Percentiles rank a stretch among this genome's conserved stretches.
phyloP scores from a whole-genome alignment of 2,329 filamentous ascomycete genomes.

The Tolypocladium amazonense region DNA sequence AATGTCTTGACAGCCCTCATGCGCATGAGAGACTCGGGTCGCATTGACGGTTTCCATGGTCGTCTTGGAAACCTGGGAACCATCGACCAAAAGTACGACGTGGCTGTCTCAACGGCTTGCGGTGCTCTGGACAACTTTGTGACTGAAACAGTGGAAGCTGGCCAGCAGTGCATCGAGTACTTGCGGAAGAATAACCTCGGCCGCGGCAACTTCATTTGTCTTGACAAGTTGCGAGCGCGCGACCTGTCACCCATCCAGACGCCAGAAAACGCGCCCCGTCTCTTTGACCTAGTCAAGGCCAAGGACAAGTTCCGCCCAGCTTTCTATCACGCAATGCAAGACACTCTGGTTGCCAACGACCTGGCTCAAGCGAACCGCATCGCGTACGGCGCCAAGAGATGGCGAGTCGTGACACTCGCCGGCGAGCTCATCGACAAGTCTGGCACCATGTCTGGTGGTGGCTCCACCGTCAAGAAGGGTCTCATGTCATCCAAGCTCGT shows the following conservation, averaged over 20 bases:
- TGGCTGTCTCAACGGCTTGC: conserved; percentile 97
- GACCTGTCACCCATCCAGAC: conserved; percentile 75
- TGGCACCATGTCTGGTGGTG: conserved; percentile 97
- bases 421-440: conserved; percentile 96
- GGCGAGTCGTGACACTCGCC: conserved; percentile 92
- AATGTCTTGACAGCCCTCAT: conserved; percentile 87
- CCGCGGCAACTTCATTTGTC: conserved; percentile 90
- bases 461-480: conserved; percentile 78
- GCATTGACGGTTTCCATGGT: conserved; percentile 95
- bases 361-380: conserved; percentile 95
- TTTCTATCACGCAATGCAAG: conserved; percentile 91
- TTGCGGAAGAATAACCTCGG: conserved; percentile 95
- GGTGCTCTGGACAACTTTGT: conserved; percentile 90
- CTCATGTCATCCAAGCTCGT: conserved; percentile 95
- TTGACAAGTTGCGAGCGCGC: conserved; percentile 73
- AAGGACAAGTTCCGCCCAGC: conserved; percentile 81
- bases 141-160: conserved; percentile 89
- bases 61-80: conserved; percentile 87
- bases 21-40: conserved; percentile 89
- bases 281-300: conserved; percentile 86
- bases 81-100: conserved; percentile 88
- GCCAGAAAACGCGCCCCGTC: conserved; percentile 79
- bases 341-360: conserved; percentile 87
- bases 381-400: conserved; percentile 84
- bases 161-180: conserved; percentile 97